phyloP scores from a whole-genome alignment of 2,329 filamentous ascomycete genomes.

The Ceratocystis eucalypticola region DNA sequence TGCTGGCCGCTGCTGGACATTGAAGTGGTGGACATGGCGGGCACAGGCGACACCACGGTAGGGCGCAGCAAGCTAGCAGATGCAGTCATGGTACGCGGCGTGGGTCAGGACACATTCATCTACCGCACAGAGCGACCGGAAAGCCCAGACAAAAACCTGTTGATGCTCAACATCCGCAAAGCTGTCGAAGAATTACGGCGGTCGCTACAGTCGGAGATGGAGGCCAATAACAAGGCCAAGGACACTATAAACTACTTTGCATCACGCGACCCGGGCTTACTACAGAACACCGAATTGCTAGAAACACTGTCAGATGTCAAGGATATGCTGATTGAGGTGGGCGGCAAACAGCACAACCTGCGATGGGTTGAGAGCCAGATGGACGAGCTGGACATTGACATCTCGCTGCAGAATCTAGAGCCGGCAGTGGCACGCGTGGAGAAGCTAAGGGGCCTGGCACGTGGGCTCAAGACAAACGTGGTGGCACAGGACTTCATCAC shows the following conservation, averaged over 20 bases:
- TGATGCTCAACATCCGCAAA: conserved; percentile 84
- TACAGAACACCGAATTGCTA: conserved; percentile 67
- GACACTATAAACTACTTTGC: conserved; percentile 81
- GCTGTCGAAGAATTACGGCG: conserved; percentile 85
- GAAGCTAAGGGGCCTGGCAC: conserved; percentile 65
- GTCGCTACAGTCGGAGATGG: conserved; percentile 70
- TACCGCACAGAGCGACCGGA: conserved; percentile 80
- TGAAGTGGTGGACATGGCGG: conserved; percentile 78
- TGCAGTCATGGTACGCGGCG: conserved; percentile 76
- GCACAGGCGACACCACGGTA: conserved; percentile 42
- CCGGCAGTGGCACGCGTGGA: conserved; percentile 73
- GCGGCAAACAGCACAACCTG: conserved; percentile 90
- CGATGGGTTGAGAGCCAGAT: conserved; percentile 93
- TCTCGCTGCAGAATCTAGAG: conserved; percentile 81
- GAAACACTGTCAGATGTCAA: conserved; percentile 67
- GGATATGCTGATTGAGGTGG: conserved; percentile 86
- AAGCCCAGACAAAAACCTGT: conserved; percentile 59
- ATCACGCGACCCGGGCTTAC: conserved; percentile 58
- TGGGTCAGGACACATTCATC: conserved; percentile 83
- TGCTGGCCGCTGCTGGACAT: conserved; percentile 93
- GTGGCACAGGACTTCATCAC: conserved; percentile 86
- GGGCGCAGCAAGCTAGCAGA: conserved; percentile 55
- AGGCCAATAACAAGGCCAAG: conserved; percentile 69
- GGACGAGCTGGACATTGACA: conserved; percentile 90
- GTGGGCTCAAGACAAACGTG: conserved; percentile 68